A percentile compares a stretch with the other conserved stretches of the same genome.
Conservation (phyloP, 2,329 filamentous ascomycete genomes). For the Penicillium expansum region DNA sequence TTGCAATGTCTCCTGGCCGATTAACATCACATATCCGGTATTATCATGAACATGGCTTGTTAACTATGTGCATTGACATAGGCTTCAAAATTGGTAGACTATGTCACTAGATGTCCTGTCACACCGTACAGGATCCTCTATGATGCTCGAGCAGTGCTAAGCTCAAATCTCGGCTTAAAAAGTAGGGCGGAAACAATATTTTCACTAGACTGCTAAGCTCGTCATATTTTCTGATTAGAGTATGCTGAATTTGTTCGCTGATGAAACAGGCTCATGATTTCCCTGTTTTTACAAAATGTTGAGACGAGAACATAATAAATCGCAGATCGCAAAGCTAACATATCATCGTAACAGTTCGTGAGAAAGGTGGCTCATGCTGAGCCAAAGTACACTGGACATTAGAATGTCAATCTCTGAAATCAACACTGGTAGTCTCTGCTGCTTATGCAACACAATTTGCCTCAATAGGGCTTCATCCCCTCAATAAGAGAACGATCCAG, state of each 20-base stretch:
- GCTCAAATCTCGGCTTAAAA: neutral
- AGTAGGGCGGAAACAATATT: neutral
- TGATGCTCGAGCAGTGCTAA: neutral
- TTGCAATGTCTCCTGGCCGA: neutral
- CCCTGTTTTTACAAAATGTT: neutral
- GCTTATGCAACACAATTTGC: neutral
- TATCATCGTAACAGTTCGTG: slow-evolving; percentile 7
- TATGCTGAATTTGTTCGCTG: neutral
- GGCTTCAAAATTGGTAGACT: no score
- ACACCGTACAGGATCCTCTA: no score
- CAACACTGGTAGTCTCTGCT: neutral
- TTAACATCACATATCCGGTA: no score
- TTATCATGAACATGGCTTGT: no score
- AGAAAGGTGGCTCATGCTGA: neutral
- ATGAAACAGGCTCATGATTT: neutral
- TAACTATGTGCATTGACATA: no score
- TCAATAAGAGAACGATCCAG: slow-evolving; percentile 50
- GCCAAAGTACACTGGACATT: neutral
- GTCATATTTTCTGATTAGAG: neutral
- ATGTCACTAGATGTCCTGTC: no score
- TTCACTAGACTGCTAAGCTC: neutral
- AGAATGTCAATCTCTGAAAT: neutral
- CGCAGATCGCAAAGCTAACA: neutral
- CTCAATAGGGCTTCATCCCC: neutral
- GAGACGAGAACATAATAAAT: neutral